Evolutionary conservation across 1,284 basidiomycete genomes (phyloP).

Genomic region (Austroboletus novae-zelandiae): DNA sequence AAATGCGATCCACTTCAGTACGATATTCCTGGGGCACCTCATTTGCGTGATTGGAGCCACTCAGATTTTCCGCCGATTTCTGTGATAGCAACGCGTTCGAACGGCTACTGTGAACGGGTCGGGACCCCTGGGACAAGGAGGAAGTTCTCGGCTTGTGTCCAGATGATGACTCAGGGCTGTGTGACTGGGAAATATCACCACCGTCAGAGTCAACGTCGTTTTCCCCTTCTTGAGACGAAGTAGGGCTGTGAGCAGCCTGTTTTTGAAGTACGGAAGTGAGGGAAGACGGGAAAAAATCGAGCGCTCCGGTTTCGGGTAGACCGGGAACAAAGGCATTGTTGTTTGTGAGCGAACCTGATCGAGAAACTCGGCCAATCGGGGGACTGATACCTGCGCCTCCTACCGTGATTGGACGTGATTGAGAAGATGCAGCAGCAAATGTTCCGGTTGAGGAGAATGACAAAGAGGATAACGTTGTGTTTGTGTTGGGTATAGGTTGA

Average conservation of each 20-base stretch:
- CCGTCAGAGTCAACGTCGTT: constrained; percentile 42
- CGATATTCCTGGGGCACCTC: constrained; percentile 82
- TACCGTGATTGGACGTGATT: constrained; percentile 20
- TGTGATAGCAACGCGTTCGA: constrained; percentile 21
- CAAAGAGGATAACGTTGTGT: constrained; percentile 30
- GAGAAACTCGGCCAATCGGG: constrained; percentile 55
- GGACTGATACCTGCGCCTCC: constrained; percentile 32
- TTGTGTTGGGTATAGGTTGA: constrained; percentile 35
- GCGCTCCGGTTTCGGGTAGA: constrained; percentile 29
- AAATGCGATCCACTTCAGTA: constrained; percentile 83
- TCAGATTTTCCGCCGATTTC: constrained; percentile 33
- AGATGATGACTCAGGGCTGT: constrained; percentile 31
- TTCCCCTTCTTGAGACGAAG: constrained; percentile 42
- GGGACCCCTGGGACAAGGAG: constrained; percentile 23
- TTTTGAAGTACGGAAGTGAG: constrained; percentile 13
- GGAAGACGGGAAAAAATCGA: constrained; percentile 33
- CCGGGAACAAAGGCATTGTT: constrained; percentile 45
- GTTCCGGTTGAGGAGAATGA: constrained; percentile 33
- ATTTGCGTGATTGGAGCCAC: constrained; percentile 43
- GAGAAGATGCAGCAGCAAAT: constrained; percentile 28
- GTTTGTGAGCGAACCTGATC: constrained; percentile 60
- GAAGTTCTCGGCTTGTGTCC: constrained; percentile 23
- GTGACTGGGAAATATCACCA: constrained; percentile 28
- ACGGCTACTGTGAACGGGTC: constrained; percentile 22
- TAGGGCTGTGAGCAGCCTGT: constrained; percentile 29